Conservation (phyloP, 208 protist genomes). For the Spongospora subterranea region DNA sequence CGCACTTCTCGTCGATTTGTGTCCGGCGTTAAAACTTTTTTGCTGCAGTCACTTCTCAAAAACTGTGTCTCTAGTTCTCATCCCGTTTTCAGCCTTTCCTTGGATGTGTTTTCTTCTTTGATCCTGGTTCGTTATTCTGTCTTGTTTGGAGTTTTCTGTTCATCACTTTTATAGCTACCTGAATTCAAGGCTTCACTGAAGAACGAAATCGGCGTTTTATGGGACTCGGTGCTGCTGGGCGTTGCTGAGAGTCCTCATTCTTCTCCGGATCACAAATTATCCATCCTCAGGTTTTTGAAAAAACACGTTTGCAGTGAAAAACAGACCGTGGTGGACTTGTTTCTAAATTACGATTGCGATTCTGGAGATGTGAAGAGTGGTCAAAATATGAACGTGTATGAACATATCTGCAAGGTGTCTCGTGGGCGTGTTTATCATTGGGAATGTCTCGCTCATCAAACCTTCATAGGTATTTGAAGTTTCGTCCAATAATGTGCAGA, state of each 20-base stretch:
- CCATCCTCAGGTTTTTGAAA: slow-evolving; percentile 74
- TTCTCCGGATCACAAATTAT: slow-evolving; percentile 83
- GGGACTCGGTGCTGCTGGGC: slow-evolving; percentile 87
- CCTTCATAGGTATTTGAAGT: background rate
- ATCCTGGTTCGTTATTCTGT: slow-evolving; percentile 67
- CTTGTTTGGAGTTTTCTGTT: background rate
- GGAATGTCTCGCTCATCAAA: background rate
- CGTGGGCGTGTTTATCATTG: background rate
- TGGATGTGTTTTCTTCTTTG: slow-evolving; percentile 85
- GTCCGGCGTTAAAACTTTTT: slow-evolving; percentile 78
- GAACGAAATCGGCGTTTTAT: slow-evolving; percentile 86
- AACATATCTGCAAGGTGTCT: slow-evolving; percentile 31
- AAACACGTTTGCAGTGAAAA: slow-evolving; percentile 67
- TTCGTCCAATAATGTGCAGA: background rate
- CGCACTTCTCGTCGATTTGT: slow-evolving; percentile 77
- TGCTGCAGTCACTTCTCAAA: slow-evolving; percentile 83
- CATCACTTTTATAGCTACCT: background rate
- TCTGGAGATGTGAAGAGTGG: slow-evolving; percentile 80
- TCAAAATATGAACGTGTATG: slow-evolving; percentile 13
- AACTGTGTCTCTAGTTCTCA: slow-evolving; percentile 82
- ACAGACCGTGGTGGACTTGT: slow-evolving; percentile 90
- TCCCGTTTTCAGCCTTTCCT: slow-evolving; percentile 85
- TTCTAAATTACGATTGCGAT: slow-evolving; percentile 98
- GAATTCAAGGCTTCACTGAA: slow-evolving; percentile 88
- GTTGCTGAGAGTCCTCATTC: slow-evolving; percentile 85